Evolutionary conservation across 75 land plant genomes (phyloP).

Genomic region (Adiantum capillusveneris): DNA sequence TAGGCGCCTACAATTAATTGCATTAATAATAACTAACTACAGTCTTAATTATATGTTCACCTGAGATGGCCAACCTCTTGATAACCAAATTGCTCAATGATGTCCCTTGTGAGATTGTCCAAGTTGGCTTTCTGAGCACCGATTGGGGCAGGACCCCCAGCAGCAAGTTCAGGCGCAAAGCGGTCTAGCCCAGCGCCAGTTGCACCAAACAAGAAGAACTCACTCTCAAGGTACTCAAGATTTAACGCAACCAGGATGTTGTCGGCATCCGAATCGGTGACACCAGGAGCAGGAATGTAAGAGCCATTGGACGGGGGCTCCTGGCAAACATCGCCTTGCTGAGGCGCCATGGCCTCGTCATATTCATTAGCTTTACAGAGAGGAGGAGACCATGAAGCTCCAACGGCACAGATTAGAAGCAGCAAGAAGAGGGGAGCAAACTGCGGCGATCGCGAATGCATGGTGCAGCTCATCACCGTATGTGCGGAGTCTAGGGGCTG

Average conservation of each 20-base stretch:
- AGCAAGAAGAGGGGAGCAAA: too few relatives aligned
- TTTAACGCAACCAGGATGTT: slow-evolving; percentile 33
- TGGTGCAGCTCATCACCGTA: too few relatives aligned
- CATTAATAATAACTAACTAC: not conserved
- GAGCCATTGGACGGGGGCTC: not conserved
- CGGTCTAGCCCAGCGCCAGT: slow-evolving; percentile 43
- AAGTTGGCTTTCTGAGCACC: slow-evolving; percentile 52
- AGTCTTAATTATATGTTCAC: slow-evolving; percentile 14
- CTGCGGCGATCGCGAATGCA: too few relatives aligned
- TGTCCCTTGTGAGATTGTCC: slow-evolving; percentile 17
- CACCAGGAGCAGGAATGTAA: slow-evolving; percentile 4
- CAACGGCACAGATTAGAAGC: too few relatives aligned
- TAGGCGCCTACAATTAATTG: not conserved
- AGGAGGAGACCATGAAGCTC: too few relatives aligned
- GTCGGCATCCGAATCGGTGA: slow-evolving; percentile 15
- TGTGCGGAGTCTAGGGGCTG: too few relatives aligned
- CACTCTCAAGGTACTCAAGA: slow-evolving; percentile 53
- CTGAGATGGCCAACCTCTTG: slow-evolving; percentile 61
- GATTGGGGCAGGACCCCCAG: slow-evolving; percentile 38
- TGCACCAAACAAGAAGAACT: slow-evolving; percentile 42
- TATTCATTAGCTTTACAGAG: too few relatives aligned
- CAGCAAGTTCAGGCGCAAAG: slow-evolving; percentile 22
- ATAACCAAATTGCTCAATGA: slow-evolving; percentile 31
- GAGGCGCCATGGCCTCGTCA: too few relatives aligned
- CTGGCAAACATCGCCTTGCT: too few relatives aligned